These are phyloP conservation scores for Colletotrichum sojae DNA, from an alignment of 2,329 filamentous ascomycete genomes.

Conservation along the genomic window DNA sequence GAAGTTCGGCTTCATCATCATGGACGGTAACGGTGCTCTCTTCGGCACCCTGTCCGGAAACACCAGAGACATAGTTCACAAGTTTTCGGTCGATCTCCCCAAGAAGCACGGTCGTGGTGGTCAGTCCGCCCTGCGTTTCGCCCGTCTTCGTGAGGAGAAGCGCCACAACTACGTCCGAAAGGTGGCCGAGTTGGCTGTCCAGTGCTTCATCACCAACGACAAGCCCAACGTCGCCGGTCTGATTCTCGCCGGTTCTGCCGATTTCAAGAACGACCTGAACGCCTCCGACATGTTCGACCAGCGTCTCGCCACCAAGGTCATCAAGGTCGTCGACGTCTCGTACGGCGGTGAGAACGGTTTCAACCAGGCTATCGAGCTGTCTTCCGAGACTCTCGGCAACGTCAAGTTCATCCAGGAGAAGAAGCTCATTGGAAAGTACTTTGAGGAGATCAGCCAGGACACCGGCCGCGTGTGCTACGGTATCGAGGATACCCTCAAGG, in stretches of 20 bases:
- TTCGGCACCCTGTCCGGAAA: slow-evolving; percentile 98
- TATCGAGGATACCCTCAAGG: slow-evolving; percentile 97
- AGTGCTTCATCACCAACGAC: slow-evolving; percentile 98
- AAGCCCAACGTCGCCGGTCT: slow-evolving; percentile 98
- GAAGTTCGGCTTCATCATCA: slow-evolving; percentile 99
- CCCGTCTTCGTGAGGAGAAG: slow-evolving; percentile 99
- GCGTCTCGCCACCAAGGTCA: slow-evolving; percentile 93
- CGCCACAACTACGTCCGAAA: slow-evolving; percentile 99
- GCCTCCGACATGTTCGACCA: slow-evolving; percentile 97
- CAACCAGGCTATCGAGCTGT: slow-evolving; percentile 98
- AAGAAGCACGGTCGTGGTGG: slow-evolving; percentile 99
- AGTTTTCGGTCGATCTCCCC: slow-evolving; percentile 97
- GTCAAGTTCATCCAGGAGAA: slow-evolving; percentile 99
- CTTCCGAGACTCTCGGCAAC: slow-evolving; percentile 95
- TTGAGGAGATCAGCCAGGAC: slow-evolving; percentile 98
- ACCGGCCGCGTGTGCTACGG: slow-evolving; percentile 98
- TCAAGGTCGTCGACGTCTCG: slow-evolving; percentile 99
- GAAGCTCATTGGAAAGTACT: slow-evolving; percentile 99
- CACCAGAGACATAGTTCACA: slow-evolving; percentile 96
- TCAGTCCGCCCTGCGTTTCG: slow-evolving; percentile 99
- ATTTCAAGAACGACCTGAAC: slow-evolving; percentile 99
- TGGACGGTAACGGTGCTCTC: slow-evolving; percentile 98
- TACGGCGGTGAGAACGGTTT: slow-evolving; percentile 99
- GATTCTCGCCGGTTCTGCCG: slow-evolving; percentile 95
- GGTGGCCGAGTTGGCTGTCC: slow-evolving; percentile 96